Base-by-base conservation (phyloP, 495 filamentous ascomycete species). In the Annulohypoxylon bovei region DNA sequence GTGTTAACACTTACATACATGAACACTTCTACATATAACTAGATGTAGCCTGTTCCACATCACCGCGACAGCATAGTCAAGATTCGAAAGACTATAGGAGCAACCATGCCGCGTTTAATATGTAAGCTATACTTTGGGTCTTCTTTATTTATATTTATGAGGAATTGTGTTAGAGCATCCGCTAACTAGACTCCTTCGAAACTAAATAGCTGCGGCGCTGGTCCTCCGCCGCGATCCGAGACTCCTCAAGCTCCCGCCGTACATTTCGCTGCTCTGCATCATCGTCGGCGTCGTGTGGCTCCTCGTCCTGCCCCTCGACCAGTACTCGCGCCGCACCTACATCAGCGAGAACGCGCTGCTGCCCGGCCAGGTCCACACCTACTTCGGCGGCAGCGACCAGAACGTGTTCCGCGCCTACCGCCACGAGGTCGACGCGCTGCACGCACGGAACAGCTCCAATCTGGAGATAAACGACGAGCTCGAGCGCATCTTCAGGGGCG, bases 281-380 rank as follows among this genome's bases (percentile, higher is more conserved):
- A 55, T 97, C 33, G 87, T 97, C 75, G 95, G 95, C 53, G 88
- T 96, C n/a, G 86, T 87, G 70, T 98, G 94, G 94, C 88, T 99
- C 12, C 88, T 97, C 35, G 85, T 98, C 20, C 89, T 99, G n/a
- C 95, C 95, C 30, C 87, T 98, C 55, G 86, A 99, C 79, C 87
- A 93, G 57, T 97, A 98, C 83, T 97, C 93, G 55, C 89, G 96
- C 67, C 83, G 87, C 47, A 99, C 95, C 9, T 98, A 99, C 80
- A 95, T 99, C 71, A 98, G 94, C 55, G 95, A 99, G 78, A 99
- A 99, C 79, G 95, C 95, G 16, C 89, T 99, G 7, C 84, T 99
- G 16, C 95, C 95, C 0, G 95, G 95, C 14, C 95, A 98, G 75
- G 95, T 98, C 11, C 94, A 98, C 80, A 97, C 96, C 0, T 98